phyloP scores from a whole-genome alignment of 1,284 basidiomycete species.

The Fomitiporia mediterranea region DNA sequence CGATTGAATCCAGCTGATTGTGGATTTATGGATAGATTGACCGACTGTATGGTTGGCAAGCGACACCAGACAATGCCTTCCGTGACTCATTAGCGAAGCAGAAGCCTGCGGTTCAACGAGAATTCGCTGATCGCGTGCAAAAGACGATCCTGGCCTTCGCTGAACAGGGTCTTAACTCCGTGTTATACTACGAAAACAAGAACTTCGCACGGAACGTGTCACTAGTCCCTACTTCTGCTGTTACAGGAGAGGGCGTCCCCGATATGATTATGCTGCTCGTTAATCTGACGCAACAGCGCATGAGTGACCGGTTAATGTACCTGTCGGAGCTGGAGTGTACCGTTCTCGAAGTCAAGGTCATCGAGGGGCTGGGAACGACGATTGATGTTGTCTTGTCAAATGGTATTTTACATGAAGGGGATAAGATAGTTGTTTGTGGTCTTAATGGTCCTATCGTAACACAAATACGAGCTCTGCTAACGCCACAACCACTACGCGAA shows the following conservation, averaged over 20 bases:
- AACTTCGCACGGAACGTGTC: constrained; percentile 93
- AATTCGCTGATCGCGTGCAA: constrained; percentile 87
- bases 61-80: constrained; percentile 91
- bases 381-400: constrained; percentile 98
- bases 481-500: constrained; percentile 95
- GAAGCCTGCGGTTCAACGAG: constrained; percentile 74
- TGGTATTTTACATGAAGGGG: constrained; percentile 89
- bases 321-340: constrained; percentile 97
- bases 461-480: constrained; percentile 89
- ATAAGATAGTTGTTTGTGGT: constrained; percentile 95
- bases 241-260: constrained; percentile 98
- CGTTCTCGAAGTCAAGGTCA: constrained; percentile 98
- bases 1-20: not conserved
- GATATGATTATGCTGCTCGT: constrained; percentile 99
- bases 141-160: constrained; percentile 92
- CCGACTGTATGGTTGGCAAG: constrained; percentile 94
- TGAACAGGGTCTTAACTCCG: constrained; percentile 95
- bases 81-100: constrained; percentile 90
- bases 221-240: constrained; percentile 95
- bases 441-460: constrained; percentile 98
- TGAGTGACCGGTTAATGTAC: constrained; percentile 98
- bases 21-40: constrained; percentile 78
- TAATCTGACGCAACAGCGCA: constrained; percentile 96
- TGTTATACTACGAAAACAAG: constrained; percentile 98
- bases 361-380: constrained; percentile 97